Base-by-base conservation (phyloP, 2,329 filamentous ascomycete genomes). In the Hymenoscyphus scutula region DNA sequence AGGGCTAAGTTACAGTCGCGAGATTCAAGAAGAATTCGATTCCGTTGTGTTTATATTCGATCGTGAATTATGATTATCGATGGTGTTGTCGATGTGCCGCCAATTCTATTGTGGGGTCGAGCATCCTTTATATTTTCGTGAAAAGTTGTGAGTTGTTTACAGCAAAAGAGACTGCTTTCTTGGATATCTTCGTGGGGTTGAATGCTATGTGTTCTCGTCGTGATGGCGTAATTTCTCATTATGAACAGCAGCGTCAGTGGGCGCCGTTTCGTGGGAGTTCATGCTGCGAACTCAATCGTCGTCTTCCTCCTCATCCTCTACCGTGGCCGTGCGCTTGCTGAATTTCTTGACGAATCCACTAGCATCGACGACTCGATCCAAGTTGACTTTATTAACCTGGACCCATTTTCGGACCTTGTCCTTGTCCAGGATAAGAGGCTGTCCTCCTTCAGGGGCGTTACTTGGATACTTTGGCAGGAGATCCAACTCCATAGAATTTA, bases 401-500 rank as follows among this genome's bases (percentile, higher is more conserved):
- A 94, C 90, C 5, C 87, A 83, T 70, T 82, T 82, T 62, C 84
- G 82, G 53, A 94, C 73, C 59, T 82, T 58, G 27, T 66, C 65
- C 25, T 72, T 72, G 70, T 92, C 81, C 62, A 88, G 71, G 29
- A 75, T 77, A 32, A 87, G 82, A 23, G 81, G 41, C 23, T 48
- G 41, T 48, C 41, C 76, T 41, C 75, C 76, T 11, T 82, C 78
- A 38, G 51, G 71, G 69, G 45, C 71, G 70, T 59, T 74, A 34
- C 32, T 13, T 34, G 32, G 8, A 69, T 1, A 78, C 79, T 75
- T 74, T 73, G 79, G 82, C 68, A 80, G 23, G n/a, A 48, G n/a
- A 25, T 4, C 83, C 71, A 88, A 80, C 75, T 86, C 76, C 91
- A 97, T 97, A 62, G 91, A 88, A 64, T 89, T 86, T 60, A 97